Evolutionary conservation across 2,329 filamentous ascomycete species (phyloP), one percentile per base, ranked within the genome.

Genomic region (Orbilia brochopaga): DNA sequence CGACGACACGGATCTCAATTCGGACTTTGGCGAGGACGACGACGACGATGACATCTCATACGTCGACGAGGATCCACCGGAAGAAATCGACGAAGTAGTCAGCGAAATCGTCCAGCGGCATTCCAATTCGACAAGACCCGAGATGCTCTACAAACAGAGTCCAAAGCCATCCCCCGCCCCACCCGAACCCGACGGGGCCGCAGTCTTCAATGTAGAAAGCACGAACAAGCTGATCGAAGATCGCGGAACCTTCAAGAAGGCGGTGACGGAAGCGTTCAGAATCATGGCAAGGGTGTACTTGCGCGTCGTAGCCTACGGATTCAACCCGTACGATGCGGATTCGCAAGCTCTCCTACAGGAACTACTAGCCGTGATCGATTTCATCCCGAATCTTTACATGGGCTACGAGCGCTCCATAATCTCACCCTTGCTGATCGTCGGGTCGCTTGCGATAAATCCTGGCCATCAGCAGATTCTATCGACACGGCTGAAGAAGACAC

Each of bases 391-490:
- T 44, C 57, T 66, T 8, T 67, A 66, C 23, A 67, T 67, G 62
- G 69, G 69, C 32, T 73, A 67, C 46, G 69, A 73, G 53, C 61
- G 69, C 37, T 73, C 69, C 21, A 73, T 73, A 27, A 67, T 73
- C 40, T 66, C 69, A 19, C 62, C 69, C 23, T 37, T 73, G 23
- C 32, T 73, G 27, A 67, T 73, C n/a, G 69, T 66, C 27, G 69
- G 69, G 15, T 73, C 61, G 13, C 40, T 66, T 6, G 69, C 69
- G 10, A 67, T 40, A n/a, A 48, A 51, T 6, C 52, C 44, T 24
- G 35, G 27, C 1, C 44, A 67, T 21, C 62, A 53, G 32, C 61
- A 67, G 30, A 59, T 59, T 21, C 53, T 73, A 15, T 73, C 69
- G 30, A 61, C 63, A 5, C 55, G 63, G 32, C 23, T 73, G 37